Base-by-base conservation (phyloP, 164 flowering plant species). In the Echeveria elegans region DNA sequence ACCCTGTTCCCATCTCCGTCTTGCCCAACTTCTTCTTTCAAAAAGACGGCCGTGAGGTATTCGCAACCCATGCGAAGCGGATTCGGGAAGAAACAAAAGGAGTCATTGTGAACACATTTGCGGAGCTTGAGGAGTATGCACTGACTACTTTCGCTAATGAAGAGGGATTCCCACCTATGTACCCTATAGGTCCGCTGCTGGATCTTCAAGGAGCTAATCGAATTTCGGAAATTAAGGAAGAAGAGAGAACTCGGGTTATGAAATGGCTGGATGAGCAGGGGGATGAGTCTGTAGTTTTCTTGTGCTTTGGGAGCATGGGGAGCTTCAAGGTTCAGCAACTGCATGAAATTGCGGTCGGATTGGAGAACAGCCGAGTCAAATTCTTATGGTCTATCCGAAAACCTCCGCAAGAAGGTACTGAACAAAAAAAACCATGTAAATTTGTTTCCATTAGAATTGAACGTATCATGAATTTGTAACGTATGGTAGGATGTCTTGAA, bases 121-220 rank as follows among this genome's bases (percentile, higher is more conserved):
- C 28, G 26, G 80, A 77, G 32, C 53, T 77, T 0, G 80, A 77
- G 59, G 30, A 66, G 2, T 64, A 67, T 58, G 75, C 73, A 19
- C 14, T 77, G 0, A 8, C 19, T 7, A 65, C 77, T 4, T 56
- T 76, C 8, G 10, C 58, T 1, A 24, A 6, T 10, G 41, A 66
- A 5, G 56, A 21, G 21, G 45, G 43, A 0, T 29, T 29, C 38
- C 80, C 80, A 1, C 30, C 70, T 7, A 53, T 77, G 15, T 77
- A 70, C 43, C 61, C 78, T 0, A 69, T 75, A 2, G 81, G 81
- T 23, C 81, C 81, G 5, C 28, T 75, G 6, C 61, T 78, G 0
- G 68, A 72, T 10, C 36, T 66, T 11, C 15, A 19, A 15, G 43
- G 63, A 1, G 28, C 26, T 40, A 12, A 12, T 10, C 68, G 26